phyloP scores from a whole-genome alignment of 257 asterid genomes.

The Capsicum baccatum region DNA sequence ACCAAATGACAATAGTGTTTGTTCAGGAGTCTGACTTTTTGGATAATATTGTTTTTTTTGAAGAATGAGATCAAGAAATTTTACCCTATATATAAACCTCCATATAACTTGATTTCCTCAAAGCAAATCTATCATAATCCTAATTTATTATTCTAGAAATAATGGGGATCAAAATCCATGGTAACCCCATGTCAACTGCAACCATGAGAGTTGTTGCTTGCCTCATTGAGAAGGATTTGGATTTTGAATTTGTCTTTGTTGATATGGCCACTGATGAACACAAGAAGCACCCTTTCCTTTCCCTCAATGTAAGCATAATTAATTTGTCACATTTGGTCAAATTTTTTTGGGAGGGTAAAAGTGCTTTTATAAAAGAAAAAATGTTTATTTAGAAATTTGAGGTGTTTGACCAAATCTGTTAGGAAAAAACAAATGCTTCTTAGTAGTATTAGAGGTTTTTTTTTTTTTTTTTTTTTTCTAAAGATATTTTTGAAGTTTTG shows the following conservation, averaged over 20 bases:
- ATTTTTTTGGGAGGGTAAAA: too few species aligned
- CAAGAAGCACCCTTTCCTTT: conserved; percentile 55
- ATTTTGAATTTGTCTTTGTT: conserved; percentile 47
- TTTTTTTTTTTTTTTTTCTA: too few species aligned
- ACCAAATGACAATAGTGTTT: background rate
- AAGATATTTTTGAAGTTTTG: too few species aligned
- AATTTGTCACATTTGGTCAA: background rate
- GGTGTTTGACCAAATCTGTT: too few species aligned
- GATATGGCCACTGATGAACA: conserved; percentile 52
- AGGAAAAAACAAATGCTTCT: too few species aligned
- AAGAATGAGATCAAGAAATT: background rate
- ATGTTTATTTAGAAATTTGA: too few species aligned
- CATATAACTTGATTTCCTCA: background rate
- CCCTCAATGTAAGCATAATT: conserved; percentile 51
- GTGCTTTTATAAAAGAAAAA: too few species aligned
- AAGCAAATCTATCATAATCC: background rate
- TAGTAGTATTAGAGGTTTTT: too few species aligned
- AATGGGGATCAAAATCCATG: conserved; percentile 62
- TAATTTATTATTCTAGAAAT: background rate
- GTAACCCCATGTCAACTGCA: conserved; percentile 45
- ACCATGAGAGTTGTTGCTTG: conserved; percentile 46
- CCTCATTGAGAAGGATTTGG: conserved; percentile 56
- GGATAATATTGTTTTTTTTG: background rate
- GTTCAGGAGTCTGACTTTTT: background rate
- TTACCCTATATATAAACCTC: background rate